Evolutionary conservation across 2,329 filamentous ascomycete genomes (phyloP).

Genomic region (Trichothecium sympodiale): DNA sequence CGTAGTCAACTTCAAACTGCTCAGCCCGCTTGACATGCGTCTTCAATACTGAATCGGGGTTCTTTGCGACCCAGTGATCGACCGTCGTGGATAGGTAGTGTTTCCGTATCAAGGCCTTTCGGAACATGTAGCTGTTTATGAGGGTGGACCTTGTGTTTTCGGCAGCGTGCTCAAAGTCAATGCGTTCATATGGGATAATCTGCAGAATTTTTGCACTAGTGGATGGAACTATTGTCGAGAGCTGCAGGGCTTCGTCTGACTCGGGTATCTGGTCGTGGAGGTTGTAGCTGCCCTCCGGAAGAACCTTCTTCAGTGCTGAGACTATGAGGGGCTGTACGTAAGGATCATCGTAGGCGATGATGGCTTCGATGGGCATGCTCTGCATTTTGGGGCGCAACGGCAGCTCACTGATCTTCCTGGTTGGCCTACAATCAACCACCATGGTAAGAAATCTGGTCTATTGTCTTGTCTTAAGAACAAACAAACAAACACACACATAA

Average conservation of each 20-base stretch:
- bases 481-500: conserved; percentile 7
- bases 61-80: conserved; percentile 74
- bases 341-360: conserved; percentile 73
- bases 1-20: conserved; percentile 90
- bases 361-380: conserved; percentile 38
- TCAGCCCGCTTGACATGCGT: conserved; percentile 67
- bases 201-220: conserved; percentile 50
- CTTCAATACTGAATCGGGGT: conserved; percentile 58
- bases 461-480: conserved; percentile 11
- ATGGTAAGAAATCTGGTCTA: conserved; percentile 25
- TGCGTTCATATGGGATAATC: conserved; percentile 74
- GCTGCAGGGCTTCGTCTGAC: conserved; percentile 19
- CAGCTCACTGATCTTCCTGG: not conserved
- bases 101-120: conserved; percentile 92
- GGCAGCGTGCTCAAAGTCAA: conserved; percentile 72
- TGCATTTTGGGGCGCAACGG: conserved; percentile 1
- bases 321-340: conserved; percentile 86
- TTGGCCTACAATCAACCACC: conserved; percentile 1
- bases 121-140: conserved; percentile 85
- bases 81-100: conserved; percentile 84
- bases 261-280: conserved; percentile 35
- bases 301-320: conserved; percentile 52
- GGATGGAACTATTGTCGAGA: conserved; percentile 23
- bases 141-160: conserved; percentile 50
- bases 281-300: conserved; percentile 44